Evolutionary conservation across 2,329 filamentous ascomycete species (phyloP), one percentile per base, ranked within the genome.

Genomic region (Aspergillus calidoustus): DNA sequence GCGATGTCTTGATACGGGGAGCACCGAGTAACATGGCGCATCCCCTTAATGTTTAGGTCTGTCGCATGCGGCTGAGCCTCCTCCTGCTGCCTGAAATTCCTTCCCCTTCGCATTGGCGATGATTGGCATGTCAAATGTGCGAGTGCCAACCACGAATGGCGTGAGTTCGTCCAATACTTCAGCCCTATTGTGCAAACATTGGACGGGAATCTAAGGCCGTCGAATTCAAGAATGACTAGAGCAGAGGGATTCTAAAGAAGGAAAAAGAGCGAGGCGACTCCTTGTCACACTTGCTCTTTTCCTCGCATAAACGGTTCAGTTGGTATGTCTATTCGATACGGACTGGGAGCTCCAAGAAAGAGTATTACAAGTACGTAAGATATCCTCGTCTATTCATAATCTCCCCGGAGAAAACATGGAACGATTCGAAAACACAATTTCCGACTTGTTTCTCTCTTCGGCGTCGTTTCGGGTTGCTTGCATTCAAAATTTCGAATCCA

Each of bases 401-500:
- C 19, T 43, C 54, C 22, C 25, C 19, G 38, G 23, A 41, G 25
- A 50, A 7, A 43, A 7, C 11, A 8, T 41, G 22, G 17, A 23
- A 50, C 13, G 25, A 30, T 44, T 30, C 3, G 47, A 57, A 57
- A 41, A 41, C 23, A 51, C 7, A 51, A 17, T 17, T 34, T 23
- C 9, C 44, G 23, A 47, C 44, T 22, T 25, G n/a, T 28, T 50
- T 50, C 51, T 38, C 8, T 15, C 34, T 15, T 38, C 30, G 43
- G 22, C 8, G 44, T 7, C n/a, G 44, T 47, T 47, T 47, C 49
- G 22, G 8, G 43, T 8, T 47, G 23, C 38, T 46, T 48, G 41
- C 59, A 17, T 31, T 55, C 49, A 41, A 19, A 48, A n/a, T 58
- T 44, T 34, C 38, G n/a, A 58, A 58, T 58, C 54, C 54, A 52